phyloP scores from a whole-genome alignment of 179 eudicot species.

The Corrigiola litoralis region DNA sequence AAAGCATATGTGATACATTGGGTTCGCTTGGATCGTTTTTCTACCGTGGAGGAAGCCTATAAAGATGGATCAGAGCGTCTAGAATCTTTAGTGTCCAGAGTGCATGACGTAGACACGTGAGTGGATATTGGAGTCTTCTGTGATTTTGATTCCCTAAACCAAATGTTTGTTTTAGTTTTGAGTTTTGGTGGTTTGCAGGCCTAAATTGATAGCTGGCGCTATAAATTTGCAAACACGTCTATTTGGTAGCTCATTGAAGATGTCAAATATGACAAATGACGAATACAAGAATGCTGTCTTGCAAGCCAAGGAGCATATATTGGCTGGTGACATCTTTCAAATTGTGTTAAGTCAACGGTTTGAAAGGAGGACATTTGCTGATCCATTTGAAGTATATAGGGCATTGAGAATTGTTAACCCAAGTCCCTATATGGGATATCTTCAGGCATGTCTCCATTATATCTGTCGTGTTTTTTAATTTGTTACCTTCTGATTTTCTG shows the following conservation, averaged over 20 bases:
- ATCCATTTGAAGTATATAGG: constrained; percentile 95
- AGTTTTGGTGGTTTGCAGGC: constrained; percentile 46
- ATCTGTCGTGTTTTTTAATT: background rate
- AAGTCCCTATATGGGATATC: constrained; percentile 94
- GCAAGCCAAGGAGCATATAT: constrained; percentile 89
- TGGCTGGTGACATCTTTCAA: constrained; percentile 96
- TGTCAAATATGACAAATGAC: constrained; percentile 71
- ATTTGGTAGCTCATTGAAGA: constrained; percentile 60
- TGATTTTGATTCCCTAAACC: background rate
- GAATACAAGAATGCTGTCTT: constrained; percentile 75
- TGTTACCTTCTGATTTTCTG: background rate
- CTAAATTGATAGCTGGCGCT: constrained; percentile 74
- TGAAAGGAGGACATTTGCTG: constrained; percentile 92
- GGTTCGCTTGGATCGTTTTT: constrained; percentile 70
- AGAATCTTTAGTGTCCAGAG: constrained; percentile 59
- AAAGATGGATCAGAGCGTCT: constrained; percentile 62
- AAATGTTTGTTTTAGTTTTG: constrained; percentile 5
- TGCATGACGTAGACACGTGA: constrained; percentile 75
- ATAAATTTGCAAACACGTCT: constrained; percentile 64
- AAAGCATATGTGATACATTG: constrained; percentile 86
- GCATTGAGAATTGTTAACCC: constrained; percentile 95
- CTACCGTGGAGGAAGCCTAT: constrained; percentile 72
- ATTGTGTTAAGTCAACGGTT: constrained; percentile 93
- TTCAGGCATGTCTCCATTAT: constrained; percentile 44
- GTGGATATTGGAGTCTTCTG: constrained; percentile 18